Percentiles rank a stretch among this genome's conserved stretches.
These are phyloP conservation scores for Aspergillus clavatus DNA, from an alignment of 2,329 filamentous ascomycete genomes.

Conservation along the genomic window DNA sequence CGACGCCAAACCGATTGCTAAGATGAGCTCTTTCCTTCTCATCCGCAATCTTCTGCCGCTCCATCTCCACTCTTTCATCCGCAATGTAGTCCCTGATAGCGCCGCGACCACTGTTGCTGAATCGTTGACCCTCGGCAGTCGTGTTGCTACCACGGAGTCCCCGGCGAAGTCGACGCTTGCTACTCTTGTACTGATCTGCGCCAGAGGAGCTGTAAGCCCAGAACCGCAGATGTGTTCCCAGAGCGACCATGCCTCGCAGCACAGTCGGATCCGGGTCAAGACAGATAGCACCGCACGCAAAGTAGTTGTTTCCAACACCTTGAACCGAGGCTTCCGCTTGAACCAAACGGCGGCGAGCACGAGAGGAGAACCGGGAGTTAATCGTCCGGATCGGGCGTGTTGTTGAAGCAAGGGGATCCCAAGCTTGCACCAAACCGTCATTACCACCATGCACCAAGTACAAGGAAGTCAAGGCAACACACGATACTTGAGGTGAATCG, in stretches of 20 bases:
- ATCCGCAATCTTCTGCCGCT: slow-evolving; percentile 63
- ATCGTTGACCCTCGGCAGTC: slow-evolving; percentile 49
- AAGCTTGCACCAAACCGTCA: slow-evolving; percentile 90
- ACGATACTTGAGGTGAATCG: slow-evolving; percentile 81
- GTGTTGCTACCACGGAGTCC: slow-evolving; percentile 60
- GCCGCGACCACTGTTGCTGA: slow-evolving; percentile 59
- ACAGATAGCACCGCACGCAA: slow-evolving; percentile 75
- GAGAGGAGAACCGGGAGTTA: slow-evolving; percentile 76
- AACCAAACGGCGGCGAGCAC: slow-evolving; percentile 69
- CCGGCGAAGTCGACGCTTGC: slow-evolving; percentile 73
- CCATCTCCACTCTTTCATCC: slow-evolving; percentile 77
- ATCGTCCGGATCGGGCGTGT: slow-evolving; percentile 75
- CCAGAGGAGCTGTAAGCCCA: slow-evolving; percentile 88
- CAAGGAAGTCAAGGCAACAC: slow-evolving; percentile 74
- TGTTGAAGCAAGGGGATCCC: slow-evolving; percentile 88
- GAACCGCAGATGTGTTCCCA: slow-evolving; percentile 82
- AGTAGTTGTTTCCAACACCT: slow-evolving; percentile 68
- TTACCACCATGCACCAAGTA: slow-evolving; percentile 91
- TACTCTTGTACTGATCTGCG: slow-evolving; percentile 67
- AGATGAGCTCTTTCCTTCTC: slow-evolving; percentile 66
- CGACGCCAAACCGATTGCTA: slow-evolving; percentile 76
- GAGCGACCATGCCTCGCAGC: slow-evolving; percentile 78
- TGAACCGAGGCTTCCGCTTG: slow-evolving; percentile 64
- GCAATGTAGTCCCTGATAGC: slow-evolving; percentile 77
- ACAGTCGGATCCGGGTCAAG: slow-evolving; percentile 83